Evolutionary conservation across 2,329 filamentous ascomycete species (phyloP), one percentile per base, ranked within the genome.

Genomic region (Aspergillus sp.): DNA sequence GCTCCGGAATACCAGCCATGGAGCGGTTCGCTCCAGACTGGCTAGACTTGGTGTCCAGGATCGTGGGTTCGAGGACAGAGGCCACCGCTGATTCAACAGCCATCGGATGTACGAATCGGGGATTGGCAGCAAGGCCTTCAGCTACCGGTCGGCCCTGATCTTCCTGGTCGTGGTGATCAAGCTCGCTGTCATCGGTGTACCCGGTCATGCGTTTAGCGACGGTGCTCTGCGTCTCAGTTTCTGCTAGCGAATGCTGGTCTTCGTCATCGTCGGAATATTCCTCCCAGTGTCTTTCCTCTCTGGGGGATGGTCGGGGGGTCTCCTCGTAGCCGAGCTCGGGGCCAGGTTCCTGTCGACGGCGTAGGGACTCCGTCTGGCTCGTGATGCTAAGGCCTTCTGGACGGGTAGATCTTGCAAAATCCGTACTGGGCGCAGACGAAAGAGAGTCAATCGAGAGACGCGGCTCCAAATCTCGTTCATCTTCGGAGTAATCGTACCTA

Each of bases 41-140:
- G 32, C 80, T 81, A 11, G 86, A 88, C 8, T 81, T 82, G 13
- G 78, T 80, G 3, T 87, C 93, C 56, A 96, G 73, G 11, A 89
- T 85, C 2, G 92, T 96, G 0, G 92, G 94, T 17, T 92, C 91
- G 68, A 95, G 89, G 6, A 98, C 81, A 15, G 93, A 97, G 7
- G 94, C 94, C 10, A 98, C 93, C 8, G 90, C 90, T 13, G 93
- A 97, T 75, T 97, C 93, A 0, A 96, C 88, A 2, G 85, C 91
- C 36, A 87, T 72, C 2, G 86, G 88, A 67, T 92, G 87, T 3
- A 96, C 84, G 70, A 92, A 89, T 66, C 91, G 84, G 2, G 92
- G 89, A 67, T 91, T 96, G 10, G 88, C 87, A 44, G 84, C 90
- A 50, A 85, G 85, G 25, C 85, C 89, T 19, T 85, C 86, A 30